phyloP scores from a whole-genome alignment of 306 rosid species.

The Senna siamea region DNA sequence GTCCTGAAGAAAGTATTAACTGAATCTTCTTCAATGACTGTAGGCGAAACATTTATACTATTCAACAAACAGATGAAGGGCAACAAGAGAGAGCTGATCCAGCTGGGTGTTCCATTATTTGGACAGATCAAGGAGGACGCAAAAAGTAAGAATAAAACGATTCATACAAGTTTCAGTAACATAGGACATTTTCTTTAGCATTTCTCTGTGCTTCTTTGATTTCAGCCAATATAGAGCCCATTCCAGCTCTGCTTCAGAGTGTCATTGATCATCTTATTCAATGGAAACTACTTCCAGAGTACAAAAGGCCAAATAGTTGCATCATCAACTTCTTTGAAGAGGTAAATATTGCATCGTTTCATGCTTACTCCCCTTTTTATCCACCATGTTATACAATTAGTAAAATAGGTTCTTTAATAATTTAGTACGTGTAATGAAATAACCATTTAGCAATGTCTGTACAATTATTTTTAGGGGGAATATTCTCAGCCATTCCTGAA shows the following conservation, averaged over 20 bases:
- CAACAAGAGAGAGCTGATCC: slow-evolving; percentile 90
- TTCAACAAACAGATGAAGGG: slow-evolving; percentile 94
- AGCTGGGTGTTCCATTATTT: slow-evolving; percentile 90
- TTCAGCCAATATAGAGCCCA: slow-evolving; percentile 83
- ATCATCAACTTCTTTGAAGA: slow-evolving; percentile 91
- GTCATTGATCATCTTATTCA: slow-evolving; percentile 91
- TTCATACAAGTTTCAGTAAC: slow-evolving; percentile 33
- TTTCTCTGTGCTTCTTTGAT: slow-evolving; percentile 11
- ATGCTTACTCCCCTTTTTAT: slow-evolving; percentile 34
- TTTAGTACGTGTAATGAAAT: slow-evolving; percentile 37
- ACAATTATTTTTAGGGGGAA: slow-evolving; percentile 65
- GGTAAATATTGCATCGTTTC: slow-evolving; percentile 62
- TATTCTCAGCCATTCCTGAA: slow-evolving; percentile 96
- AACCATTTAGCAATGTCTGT: slow-evolving; percentile 12
- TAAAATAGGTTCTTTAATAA: slow-evolving; percentile 28
- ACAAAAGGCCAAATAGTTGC: slow-evolving; percentile 95
- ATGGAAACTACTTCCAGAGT: slow-evolving; percentile 95
- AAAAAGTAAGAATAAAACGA: slow-evolving; percentile 48
- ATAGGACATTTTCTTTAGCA: slow-evolving; percentile 21
- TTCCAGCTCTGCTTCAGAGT: slow-evolving; percentile 73
- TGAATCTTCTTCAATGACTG: slow-evolving; percentile 23
- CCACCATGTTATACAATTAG: slow-evolving; percentile 26
- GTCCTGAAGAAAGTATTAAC: slow-evolving; percentile 31
- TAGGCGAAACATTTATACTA: slow-evolving; percentile 87
- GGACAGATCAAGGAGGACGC: slow-evolving; percentile 78